Conservation (phyloP, 495 filamentous ascomycete species). For the Amphirosellinia nigrospora region DNA sequence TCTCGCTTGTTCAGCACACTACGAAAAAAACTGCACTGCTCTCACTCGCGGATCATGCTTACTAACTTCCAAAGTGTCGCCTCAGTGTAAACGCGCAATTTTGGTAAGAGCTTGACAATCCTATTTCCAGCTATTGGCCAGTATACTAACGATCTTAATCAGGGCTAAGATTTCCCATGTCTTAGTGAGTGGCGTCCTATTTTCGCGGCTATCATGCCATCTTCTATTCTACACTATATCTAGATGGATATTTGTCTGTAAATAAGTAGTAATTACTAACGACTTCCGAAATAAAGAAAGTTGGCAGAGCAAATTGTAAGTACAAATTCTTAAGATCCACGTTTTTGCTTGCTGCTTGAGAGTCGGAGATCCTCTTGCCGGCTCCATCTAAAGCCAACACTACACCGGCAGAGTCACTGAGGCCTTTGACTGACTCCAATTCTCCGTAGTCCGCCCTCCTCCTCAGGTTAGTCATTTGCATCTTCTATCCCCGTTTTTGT, state of each 20-base stretch:
- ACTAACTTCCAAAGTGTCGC: conserved; percentile 55
- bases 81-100: conserved; percentile 93
- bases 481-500: too few relatives aligned
- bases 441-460: conserved; percentile 60
- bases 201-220: conserved; percentile 7
- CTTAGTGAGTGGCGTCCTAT: conserved; percentile 48
- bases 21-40: background rate
- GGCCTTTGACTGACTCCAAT: background rate
- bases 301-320: conserved; percentile 82
- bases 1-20: background rate
- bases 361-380: background rate
- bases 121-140: background rate
- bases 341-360: background rate
- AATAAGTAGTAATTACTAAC: background rate
- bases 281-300: conserved; percentile 57
- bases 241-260: background rate
- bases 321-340: background rate
- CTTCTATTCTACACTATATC: background rate
- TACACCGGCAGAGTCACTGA: background rate
- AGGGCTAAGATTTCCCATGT: conserved; percentile 78
- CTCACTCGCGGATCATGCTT: background rate
- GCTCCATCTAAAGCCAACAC: background rate
- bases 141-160: conserved; percentile 1
- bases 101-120: conserved; percentile 52
- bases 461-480: too few relatives aligned